A percentile compares a stretch with the other conserved stretches of the same genome.
Evolutionary conservation across 805 yeast species (phyloP).

Genomic region (Saturnispora gosingensis): DNA sequence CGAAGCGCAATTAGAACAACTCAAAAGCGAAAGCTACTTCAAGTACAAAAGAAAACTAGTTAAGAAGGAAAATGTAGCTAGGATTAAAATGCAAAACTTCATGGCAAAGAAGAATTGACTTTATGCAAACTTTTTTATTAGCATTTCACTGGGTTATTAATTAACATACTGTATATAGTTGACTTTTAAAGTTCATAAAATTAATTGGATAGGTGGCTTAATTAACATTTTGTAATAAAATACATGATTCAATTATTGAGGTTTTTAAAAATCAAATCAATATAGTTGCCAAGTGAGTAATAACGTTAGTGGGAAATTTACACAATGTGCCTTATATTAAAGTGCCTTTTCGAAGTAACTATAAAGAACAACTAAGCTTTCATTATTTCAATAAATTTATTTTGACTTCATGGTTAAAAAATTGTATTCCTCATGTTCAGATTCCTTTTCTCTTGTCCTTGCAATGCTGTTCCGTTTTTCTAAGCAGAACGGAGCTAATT

Average conservation of each 20-base stretch:
- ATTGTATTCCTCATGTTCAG: neutral
- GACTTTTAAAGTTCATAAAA: neutral
- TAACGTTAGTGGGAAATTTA: no score
- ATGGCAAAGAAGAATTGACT: constrained; percentile 40
- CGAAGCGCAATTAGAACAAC: constrained; percentile 45
- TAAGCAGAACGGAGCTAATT: neutral
- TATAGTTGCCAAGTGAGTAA: neutral
- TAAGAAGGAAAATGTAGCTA: constrained; percentile 56
- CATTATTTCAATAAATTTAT: no score
- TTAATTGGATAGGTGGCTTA: neutral
- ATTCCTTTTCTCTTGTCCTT: neutral
- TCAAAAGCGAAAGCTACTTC: constrained; percentile 48
- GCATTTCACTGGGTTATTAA: neutral
- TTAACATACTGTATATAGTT: neutral
- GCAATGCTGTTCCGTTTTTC: neutral
- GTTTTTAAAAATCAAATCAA: no score
- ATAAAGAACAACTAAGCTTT: neutral
- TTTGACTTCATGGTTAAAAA: neutral
- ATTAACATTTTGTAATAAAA: neutral
- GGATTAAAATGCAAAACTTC: constrained; percentile 74
- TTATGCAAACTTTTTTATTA: neutral
- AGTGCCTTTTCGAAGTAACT: neutral
- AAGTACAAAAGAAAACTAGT: constrained; percentile 62
- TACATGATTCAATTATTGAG: neutral
- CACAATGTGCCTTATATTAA: no score